phyloP scores from a whole-genome alignment of 2,329 filamentous ascomycete genomes.

The Verticillium zaregamsianum region DNA sequence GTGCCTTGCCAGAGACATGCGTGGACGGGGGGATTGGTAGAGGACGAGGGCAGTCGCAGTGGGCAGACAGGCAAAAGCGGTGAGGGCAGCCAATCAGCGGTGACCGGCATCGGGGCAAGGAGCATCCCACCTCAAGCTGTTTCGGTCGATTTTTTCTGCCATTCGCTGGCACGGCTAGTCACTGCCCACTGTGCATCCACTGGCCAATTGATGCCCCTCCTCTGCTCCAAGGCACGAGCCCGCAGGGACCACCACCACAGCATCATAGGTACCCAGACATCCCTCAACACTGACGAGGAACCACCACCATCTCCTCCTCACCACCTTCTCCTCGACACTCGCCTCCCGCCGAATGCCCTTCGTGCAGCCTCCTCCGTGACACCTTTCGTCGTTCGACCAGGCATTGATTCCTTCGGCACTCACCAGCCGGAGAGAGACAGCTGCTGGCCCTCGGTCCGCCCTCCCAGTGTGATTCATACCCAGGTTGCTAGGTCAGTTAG shows the following conservation, averaged over 20 bases:
- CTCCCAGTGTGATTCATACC: not conserved
- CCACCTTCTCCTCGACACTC: not conserved
- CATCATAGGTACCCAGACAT: not conserved
- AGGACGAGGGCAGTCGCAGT: not conserved
- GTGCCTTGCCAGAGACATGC: too few relatives aligned
- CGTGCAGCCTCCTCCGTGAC: not conserved
- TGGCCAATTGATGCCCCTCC: constrained; percentile 5
- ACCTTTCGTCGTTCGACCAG: not conserved
- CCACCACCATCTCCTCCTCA: not conserved
- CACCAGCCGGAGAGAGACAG: not conserved
- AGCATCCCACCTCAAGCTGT: constrained; percentile 1
- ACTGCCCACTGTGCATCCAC: not conserved
- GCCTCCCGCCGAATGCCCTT: not conserved
- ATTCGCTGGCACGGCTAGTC: not conserved
- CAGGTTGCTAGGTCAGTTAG: not conserved
- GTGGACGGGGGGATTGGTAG: too few relatives aligned
- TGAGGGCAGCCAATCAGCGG: not conserved
- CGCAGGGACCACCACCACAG: not conserved
- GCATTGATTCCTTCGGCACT: not conserved
- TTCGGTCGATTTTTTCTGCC: constrained; percentile 5
- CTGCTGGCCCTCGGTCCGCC: not conserved
- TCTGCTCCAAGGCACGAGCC: not conserved
- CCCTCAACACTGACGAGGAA: not conserved
- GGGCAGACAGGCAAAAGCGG: not conserved
- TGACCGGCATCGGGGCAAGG: not conserved